Base-by-base conservation (phyloP, 768 basidiomycete species). In the Trichaptum fuscoviolaceum region DNA sequence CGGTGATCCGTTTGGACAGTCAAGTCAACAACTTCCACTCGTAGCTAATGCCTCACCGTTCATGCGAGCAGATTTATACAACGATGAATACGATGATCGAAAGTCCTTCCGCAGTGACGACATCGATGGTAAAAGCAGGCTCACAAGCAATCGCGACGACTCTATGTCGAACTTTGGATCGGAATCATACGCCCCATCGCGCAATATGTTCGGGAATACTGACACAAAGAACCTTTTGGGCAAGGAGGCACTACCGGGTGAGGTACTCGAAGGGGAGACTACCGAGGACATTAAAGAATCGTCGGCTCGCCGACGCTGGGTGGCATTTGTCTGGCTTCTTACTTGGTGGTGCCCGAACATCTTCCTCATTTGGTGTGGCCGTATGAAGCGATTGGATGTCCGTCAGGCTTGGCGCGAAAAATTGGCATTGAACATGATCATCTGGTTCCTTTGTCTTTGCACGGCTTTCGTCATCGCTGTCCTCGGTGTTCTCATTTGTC, bases 351-450 rank as follows among this genome's bases (percentile, higher is more conserved):
- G 95, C 6, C 97, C 96, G 0, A 87, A 83, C 15, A 83, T 83
- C 2, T 76, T 88, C 63, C 78, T 99, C 58, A 81, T 77, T 10
- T 87, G 84, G 74, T 68, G 93, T 64, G 95, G 96, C 0, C 84
- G 93, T 30, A 97, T 98, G 95, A 97, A 98, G 79, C 90, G 96
- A 7, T 76, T 90, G 69, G 97, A 99, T 72, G 83, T 99, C 25
- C 87, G 91, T 26, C 95, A 98, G 76, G 97, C 97, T 1, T 99
- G 97, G 97, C 82, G 96, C 67, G 97, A 99, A 78, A 99, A 99
- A 77, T 82, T 98, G 1, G 93, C 94, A 2, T 85, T 98, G 73
- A 98, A 99, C 76, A 77, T 99, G 67, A 81, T 99, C 77, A 99
- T 99, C 71, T 98, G 96, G 96, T 87, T 97, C 73, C 81, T 92